A percentile compares a stretch with the other conserved stretches of the same genome.
These are phyloP conservation scores for Paulownia fortunei DNA, from an alignment of 257 asterid species.

Conservation along the genomic window DNA sequence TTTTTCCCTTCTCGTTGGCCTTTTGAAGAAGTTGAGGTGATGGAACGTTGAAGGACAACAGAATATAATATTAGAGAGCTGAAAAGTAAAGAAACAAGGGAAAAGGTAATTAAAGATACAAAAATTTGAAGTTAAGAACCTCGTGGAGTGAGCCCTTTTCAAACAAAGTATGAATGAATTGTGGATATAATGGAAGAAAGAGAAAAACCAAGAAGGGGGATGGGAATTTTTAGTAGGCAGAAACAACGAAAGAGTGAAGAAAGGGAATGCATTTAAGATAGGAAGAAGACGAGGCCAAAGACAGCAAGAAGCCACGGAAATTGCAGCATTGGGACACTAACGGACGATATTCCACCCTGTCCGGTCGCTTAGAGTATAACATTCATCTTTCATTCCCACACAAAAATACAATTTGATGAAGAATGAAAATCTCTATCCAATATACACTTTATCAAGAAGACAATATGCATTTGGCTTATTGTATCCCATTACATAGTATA, in stretches of 20 bases:
- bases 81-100: not conserved
- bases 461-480: too few relatives aligned
- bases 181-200: not conserved
- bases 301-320: conserved; percentile 46
- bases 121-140: not conserved
- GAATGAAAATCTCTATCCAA: too few relatives aligned
- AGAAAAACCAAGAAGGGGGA: not conserved
- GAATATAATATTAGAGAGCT: conserved; percentile 35
- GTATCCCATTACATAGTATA: too few relatives aligned
- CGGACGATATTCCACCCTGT: too few relatives aligned
- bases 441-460: too few relatives aligned
- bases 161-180: not conserved
- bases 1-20: conserved; percentile 26
- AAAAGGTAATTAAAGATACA: not conserved
- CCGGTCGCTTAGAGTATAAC: too few relatives aligned
- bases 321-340: not conserved
- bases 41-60: conserved; percentile 48
- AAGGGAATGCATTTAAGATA: not conserved
- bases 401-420: too few relatives aligned
- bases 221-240: not conserved
- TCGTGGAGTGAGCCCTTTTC: conserved; percentile 13
- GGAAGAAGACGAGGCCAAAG: conserved; percentile 33
- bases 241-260: conserved; percentile 9
- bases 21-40: conserved; percentile 37
- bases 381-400: too few relatives aligned